These are phyloP conservation scores for Camillea tinctor DNA, from an alignment of 2,329 filamentous ascomycete genomes.

Conservation along the genomic window DNA sequence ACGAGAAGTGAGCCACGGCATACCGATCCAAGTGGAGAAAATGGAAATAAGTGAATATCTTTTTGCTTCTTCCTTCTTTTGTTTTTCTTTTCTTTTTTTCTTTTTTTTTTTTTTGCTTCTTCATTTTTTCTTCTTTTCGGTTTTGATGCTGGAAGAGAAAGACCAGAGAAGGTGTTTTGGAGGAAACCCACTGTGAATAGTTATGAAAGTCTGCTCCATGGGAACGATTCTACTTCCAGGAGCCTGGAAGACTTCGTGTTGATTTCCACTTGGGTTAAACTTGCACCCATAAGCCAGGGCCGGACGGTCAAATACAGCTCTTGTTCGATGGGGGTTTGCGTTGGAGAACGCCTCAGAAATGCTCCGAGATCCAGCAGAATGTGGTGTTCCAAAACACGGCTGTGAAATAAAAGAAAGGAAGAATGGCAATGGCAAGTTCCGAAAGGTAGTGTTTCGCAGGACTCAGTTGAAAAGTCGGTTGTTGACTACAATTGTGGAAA, in stretches of 20 bases:
- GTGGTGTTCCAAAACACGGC: conserved; percentile 19
- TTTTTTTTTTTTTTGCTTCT: conserved; percentile 1
- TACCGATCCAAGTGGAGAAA: conserved; percentile 6
- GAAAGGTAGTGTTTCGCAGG: conserved; percentile 26
- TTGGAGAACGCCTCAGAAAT: conserved; percentile 21
- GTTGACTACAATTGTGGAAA: conserved; percentile 26
- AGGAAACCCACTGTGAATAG: conserved; percentile 72
- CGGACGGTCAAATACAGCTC: conserved; percentile 12
- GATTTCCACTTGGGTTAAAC: conserved; percentile 19
- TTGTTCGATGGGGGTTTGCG: conserved; percentile 13
- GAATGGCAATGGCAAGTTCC: conserved; percentile 28
- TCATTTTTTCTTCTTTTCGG: background rate
- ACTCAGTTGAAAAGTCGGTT: conserved; percentile 28
- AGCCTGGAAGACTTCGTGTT: conserved; percentile 21
- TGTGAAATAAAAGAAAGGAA: conserved; percentile 22
- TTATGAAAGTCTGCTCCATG: conserved; percentile 89
- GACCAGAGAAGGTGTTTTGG: conserved; percentile 1
- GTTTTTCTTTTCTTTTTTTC: conserved; percentile 2
- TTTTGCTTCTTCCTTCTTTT: background rate
- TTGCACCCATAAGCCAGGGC: conserved; percentile 24
- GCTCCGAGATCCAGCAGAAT: conserved; percentile 13
- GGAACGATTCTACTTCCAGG: conserved; percentile 27
- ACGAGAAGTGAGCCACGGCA: conserved; percentile 17
- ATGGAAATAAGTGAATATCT: conserved; percentile 6
- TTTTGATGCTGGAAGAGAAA: conserved; percentile 9